A percentile compares a stretch with the other conserved stretches of the same genome.
Evolutionary conservation across 2,329 filamentous ascomycete genomes (phyloP).

Genomic region (Thelonectria rubi): DNA sequence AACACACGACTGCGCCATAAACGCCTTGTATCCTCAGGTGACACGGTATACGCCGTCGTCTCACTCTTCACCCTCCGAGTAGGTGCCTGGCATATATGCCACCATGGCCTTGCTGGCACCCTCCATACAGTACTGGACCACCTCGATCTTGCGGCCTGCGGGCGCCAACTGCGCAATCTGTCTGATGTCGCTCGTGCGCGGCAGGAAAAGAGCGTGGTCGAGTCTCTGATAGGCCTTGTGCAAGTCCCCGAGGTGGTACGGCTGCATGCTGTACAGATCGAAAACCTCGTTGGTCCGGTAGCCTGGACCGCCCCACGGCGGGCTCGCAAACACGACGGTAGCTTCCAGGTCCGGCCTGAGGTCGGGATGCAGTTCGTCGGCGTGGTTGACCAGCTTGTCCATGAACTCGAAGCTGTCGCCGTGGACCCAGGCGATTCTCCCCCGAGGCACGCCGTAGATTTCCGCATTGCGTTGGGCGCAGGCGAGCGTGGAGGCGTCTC

Average conservation of each 20-base stretch:
- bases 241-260: constrained; percentile 76
- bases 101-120: constrained; percentile 86
- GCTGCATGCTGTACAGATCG: constrained; percentile 85
- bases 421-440: constrained; percentile 81
- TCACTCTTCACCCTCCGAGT: constrained; percentile 21
- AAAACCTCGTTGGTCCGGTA: constrained; percentile 75
- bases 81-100: constrained; percentile 63
- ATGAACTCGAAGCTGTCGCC: constrained; percentile 87
- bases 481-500: constrained; percentile 78
- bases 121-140: constrained; percentile 91
- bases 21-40: neutral
- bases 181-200: constrained; percentile 82
- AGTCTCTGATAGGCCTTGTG: constrained; percentile 68
- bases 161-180: constrained; percentile 73
- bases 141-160: constrained; percentile 67
- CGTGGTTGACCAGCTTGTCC: constrained; percentile 50
- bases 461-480: constrained; percentile 94
- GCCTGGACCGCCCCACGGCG: constrained; percentile 68
- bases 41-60: neutral
- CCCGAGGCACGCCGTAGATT: constrained; percentile 80
- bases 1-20: neutral
- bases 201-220: constrained; percentile 80
- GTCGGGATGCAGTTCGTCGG: constrained; percentile 49
- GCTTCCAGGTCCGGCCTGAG: constrained; percentile 52
- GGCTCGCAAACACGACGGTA: constrained; percentile 65